Base-by-base conservation (phyloP, 306 rosid species). In the Bauhinia variegata region DNA sequence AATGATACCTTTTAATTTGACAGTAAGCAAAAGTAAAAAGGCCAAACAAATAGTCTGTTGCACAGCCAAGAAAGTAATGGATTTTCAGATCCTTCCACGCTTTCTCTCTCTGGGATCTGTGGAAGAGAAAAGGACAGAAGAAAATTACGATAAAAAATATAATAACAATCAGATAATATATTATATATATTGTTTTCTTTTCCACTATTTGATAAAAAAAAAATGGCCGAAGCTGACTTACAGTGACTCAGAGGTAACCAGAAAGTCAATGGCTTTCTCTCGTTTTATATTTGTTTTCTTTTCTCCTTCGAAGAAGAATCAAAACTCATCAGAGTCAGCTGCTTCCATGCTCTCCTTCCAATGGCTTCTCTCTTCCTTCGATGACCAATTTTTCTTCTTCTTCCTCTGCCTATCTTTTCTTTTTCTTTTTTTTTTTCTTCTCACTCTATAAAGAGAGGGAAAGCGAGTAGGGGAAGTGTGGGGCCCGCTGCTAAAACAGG, bases 21-120 rank as follows among this genome's bases (percentile, higher is more conserved):
- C 71, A 70, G 84, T 64, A 62, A 52, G 74, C 70, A 74, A 56
- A 56, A 39, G 75, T 76, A 60, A 75, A 82, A 83, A 61, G 70
- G 55, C 41, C 71, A 43, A 38, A 75, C 76, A 59, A 70, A 76
- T 61, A 38, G 58, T 34, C 47, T 67, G 73, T 71, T 63, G 76
- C 67, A 72, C 80, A 63, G 48, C 68, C 54, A 54, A 17, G 36
- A 72, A 58, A 82, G 48, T 71, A 46, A 60, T 76, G 56, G 64
- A 55, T 11, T 6, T 74, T 79, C 82, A 75, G 86, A 80, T 86
- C 80, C 78, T 54, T 54, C 10, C 44, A 4, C 72, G 16, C 50
- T 54, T 53, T 18, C 73, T 73, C 64, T 67, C 80, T 67, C 79
- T 81, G 74, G 77, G 78, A 80, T 87, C 89, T 84, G 89, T 67